Conservation (phyloP, 768 basidiomycete species). For the Tulasnella sp. region DNA sequence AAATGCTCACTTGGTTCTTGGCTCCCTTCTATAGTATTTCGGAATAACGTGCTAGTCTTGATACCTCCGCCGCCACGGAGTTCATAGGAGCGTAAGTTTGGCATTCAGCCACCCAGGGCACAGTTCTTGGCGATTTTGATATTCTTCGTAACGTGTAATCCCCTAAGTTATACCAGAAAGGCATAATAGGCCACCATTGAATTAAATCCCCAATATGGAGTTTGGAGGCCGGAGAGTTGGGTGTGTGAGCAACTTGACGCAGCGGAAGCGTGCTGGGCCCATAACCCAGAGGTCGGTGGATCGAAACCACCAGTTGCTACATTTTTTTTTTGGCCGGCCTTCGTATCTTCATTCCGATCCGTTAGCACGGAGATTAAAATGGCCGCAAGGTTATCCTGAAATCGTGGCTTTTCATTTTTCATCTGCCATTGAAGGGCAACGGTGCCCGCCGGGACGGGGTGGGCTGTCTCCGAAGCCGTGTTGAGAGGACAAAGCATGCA, state of each 20-base stretch:
- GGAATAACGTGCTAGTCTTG: not conserved
- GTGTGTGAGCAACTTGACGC: slow-evolving; percentile 15
- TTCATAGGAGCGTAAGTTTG: not conserved
- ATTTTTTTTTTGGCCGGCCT: not conserved
- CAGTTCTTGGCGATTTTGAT: too few relatives aligned
- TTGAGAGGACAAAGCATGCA: too few relatives aligned
- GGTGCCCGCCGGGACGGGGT: too few relatives aligned
- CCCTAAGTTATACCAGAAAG: too few relatives aligned
- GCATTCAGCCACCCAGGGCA: not conserved
- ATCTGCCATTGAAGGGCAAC: too few relatives aligned
- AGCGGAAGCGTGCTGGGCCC: slow-evolving; percentile 18
- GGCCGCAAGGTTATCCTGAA: too few relatives aligned
- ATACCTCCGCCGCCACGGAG: not conserved
- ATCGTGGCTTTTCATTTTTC: too few relatives aligned
- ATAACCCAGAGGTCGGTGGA: slow-evolving; percentile 18
- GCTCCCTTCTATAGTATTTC: not conserved
- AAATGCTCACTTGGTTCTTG: not conserved
- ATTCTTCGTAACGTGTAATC: too few relatives aligned
- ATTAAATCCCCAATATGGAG: not conserved
- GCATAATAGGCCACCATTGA: too few relatives aligned
- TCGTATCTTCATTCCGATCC: too few relatives aligned
- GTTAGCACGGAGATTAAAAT: too few relatives aligned
- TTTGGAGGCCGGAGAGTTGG: not conserved
- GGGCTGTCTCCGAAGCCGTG: too few relatives aligned
- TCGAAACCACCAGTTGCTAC: slow-evolving; percentile 17